A percentile compares a stretch with the other conserved stretches of the same genome.
phyloP scores from a whole-genome alignment of 192 early-diverging fungal genomes.

The Cetraspora pellucida region DNA sequence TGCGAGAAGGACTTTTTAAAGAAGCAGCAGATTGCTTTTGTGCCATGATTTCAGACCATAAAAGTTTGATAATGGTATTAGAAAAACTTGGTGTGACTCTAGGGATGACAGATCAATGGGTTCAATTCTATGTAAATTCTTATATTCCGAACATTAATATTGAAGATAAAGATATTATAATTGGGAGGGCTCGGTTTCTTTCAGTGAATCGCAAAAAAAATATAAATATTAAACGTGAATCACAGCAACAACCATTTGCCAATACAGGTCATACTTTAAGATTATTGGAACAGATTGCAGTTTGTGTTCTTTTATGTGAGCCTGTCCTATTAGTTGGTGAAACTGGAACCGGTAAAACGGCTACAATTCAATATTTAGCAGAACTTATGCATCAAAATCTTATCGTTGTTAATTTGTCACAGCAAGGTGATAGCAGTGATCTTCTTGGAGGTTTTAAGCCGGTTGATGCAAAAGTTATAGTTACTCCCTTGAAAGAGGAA shows the following conservation, averaged over 20 bases:
- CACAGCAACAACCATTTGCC: constrained; percentile 72
- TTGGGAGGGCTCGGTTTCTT: constrained; percentile 61
- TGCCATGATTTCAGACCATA: constrained; percentile 74
- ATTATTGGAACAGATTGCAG: constrained; percentile 84
- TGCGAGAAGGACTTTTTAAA: constrained; percentile 71
- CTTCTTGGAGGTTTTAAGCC: constrained; percentile 98
- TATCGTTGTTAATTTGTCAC: constrained; percentile 93
- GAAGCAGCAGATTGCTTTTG: constrained; percentile 90
- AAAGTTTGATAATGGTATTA: constrained; percentile 62
- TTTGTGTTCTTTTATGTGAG: constrained; percentile 77
- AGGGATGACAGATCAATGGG: constrained; percentile 64
- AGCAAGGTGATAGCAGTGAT: constrained; percentile 94
- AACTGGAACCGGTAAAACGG: constrained; percentile 98
- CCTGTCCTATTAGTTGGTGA: constrained; percentile 93
- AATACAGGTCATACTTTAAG: constrained; percentile 79
- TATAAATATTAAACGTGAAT: constrained; percentile 34
- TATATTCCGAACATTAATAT: constrained; percentile 65
- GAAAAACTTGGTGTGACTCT: constrained; percentile 69
- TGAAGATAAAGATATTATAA: constrained; percentile 42
- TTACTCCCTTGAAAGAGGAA: constrained; percentile 75
- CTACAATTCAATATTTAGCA: constrained; percentile 91
- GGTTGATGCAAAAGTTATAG: constrained; percentile 79
- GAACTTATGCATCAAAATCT: constrained; percentile 72
- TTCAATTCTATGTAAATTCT: constrained; percentile 70
- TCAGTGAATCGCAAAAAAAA: constrained; percentile 40